These are phyloP conservation scores for Pythium apleroticum DNA, from an alignment of 352 stramenopile genomes.

Conservation along the genomic window DNA sequence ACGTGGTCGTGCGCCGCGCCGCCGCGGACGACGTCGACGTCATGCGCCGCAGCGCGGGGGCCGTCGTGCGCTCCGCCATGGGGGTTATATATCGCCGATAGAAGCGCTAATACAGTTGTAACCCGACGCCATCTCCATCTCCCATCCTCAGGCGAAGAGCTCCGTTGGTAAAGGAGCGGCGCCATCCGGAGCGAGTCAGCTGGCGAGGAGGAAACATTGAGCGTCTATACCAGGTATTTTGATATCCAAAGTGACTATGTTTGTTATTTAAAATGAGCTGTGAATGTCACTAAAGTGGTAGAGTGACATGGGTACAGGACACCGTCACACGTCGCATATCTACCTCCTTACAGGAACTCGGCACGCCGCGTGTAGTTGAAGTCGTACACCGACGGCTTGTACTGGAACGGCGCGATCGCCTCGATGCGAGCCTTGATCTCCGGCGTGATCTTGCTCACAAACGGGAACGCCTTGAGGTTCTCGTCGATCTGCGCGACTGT, in stretches of 20 bases:
- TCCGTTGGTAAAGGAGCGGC: neutral
- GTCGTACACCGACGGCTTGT: neutral
- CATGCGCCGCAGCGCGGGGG: slow-evolving; percentile 17
- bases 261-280: neutral
- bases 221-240: neutral
- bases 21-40: slow-evolving; percentile 16
- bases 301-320: neutral
- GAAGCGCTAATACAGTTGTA: too few relatives aligned
- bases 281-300: neutral
- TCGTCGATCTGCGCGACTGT: slow-evolving; percentile 44
- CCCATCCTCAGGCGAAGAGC: neutral
- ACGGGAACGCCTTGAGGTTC: slow-evolving; percentile 47
- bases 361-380: slow-evolving; percentile 1
- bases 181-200: neutral
- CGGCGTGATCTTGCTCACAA: slow-evolving; percentile 44
- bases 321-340: neutral
- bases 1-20: slow-evolving; percentile 28
- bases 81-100: too few relatives aligned
- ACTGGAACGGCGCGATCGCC: slow-evolving; percentile 27
- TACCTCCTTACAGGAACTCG: slow-evolving; percentile 4
- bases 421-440: slow-evolving; percentile 55
- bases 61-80: neutral
- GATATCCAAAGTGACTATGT: neutral
- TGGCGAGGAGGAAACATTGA: neutral
- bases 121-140: neutral